These are phyloP conservation scores for Mycena metata DNA, from an alignment of 768 basidiomycete genomes.

Conservation along the genomic window DNA sequence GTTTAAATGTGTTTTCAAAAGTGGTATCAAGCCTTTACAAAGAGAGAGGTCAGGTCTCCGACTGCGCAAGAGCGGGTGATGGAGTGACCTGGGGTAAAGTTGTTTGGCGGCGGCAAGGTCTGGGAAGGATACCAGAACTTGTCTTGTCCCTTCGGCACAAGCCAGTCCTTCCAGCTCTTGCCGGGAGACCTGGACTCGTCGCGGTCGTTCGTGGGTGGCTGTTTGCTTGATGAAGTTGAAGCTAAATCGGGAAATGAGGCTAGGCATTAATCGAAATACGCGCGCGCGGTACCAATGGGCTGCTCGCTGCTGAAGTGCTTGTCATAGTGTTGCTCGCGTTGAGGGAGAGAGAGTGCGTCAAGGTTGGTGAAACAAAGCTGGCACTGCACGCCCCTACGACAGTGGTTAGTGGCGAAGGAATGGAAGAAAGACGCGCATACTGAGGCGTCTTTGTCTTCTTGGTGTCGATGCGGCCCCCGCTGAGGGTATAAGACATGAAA, in stretches of 20 bases:
- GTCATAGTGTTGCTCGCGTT: slow-evolving; percentile 71
- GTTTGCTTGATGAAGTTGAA: slow-evolving; percentile 35
- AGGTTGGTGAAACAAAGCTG: slow-evolving; percentile 65
- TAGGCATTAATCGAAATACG: slow-evolving; percentile 1
- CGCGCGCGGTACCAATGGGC: slow-evolving; percentile 19
- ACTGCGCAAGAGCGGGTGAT: neutral
- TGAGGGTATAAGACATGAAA: slow-evolving; percentile 33
- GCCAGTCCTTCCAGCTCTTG: slow-evolving; percentile 18
- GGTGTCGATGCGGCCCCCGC: slow-evolving; percentile 21
- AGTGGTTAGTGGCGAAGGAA: neutral
- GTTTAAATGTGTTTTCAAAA: slow-evolving; percentile 69
- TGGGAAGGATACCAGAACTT: slow-evolving; percentile 75
- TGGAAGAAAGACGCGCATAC: slow-evolving; percentile 16
- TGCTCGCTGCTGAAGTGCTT: slow-evolving; percentile 54
- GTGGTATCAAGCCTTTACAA: slow-evolving; percentile 69
- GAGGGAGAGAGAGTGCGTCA: slow-evolving; percentile 46
- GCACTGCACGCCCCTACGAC: slow-evolving; percentile 50
- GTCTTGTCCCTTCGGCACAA: slow-evolving; percentile 54
- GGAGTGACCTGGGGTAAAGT: slow-evolving; percentile 72
- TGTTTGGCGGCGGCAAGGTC: slow-evolving; percentile 57
- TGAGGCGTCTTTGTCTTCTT: neutral
- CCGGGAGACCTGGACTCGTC: slow-evolving; percentile 6
- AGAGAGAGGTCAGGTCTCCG: slow-evolving; percentile 1
- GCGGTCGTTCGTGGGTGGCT: slow-evolving; percentile 16
- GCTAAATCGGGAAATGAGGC: slow-evolving; percentile 18